Percentiles rank a stretch among this genome's conserved stretches.
These are phyloP conservation scores for Phytophthora fragariaefolia DNA, from an alignment of 352 stramenopile species.

Conservation along the genomic window DNA sequence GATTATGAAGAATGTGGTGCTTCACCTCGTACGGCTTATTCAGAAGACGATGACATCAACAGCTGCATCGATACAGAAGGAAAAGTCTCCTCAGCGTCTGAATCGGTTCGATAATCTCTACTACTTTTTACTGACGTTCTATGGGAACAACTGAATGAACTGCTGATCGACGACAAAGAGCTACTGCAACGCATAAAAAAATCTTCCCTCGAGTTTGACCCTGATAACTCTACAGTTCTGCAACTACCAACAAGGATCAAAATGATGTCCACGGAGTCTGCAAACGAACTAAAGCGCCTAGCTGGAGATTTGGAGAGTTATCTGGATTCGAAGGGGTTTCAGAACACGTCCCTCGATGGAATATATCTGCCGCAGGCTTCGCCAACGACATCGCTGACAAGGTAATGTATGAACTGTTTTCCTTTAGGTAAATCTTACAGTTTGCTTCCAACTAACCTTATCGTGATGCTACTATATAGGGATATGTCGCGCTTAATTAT, in stretches of 20 bases:
- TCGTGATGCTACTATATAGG: conserved; percentile 10
- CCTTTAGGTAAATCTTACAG: not conserved
- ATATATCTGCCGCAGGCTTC: conserved; percentile 13
- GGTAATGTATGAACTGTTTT: conserved; percentile 11
- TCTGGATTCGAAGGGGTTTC: conserved; percentile 28
- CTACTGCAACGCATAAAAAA: conserved; percentile 14
- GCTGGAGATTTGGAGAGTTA: conserved; percentile 27
- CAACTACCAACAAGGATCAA: conserved; percentile 5
- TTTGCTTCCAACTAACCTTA: not conserved
- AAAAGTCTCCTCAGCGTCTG: conserved; percentile 3
- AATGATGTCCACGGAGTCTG: not conserved
- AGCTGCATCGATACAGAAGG: not conserved
- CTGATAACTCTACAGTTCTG: conserved; percentile 11
- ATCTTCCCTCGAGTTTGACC: conserved; percentile 30
- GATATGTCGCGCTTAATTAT: conserved; percentile 29
- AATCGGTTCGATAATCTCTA: conserved; percentile 36
- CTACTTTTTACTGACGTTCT: conserved; percentile 35
- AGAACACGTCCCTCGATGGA: conserved; percentile 31
- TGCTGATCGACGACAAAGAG: conserved; percentile 34
- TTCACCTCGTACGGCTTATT: conserved; percentile 29
- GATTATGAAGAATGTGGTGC: conserved; percentile 40
- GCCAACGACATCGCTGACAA: conserved; percentile 11
- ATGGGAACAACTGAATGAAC: conserved; percentile 38
- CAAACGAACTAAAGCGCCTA: conserved; percentile 12
- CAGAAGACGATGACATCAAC: conserved; percentile 21